Base-by-base conservation (phyloP, 768 basidiomycete species). In the Lyophyllum semitale region DNA sequence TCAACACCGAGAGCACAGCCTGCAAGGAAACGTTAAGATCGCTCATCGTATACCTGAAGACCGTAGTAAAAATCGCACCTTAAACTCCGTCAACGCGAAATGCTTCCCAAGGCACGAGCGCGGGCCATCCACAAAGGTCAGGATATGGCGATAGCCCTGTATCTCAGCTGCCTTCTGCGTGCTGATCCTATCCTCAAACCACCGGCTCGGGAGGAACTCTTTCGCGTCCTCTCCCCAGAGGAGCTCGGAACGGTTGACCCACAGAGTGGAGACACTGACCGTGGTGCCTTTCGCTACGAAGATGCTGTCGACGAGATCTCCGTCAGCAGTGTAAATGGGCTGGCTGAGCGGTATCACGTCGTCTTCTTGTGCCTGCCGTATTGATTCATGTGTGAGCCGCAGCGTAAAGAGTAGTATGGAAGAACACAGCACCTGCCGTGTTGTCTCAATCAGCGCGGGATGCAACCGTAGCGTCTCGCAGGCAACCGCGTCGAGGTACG, bases 171-270 rank as follows among this genome's bases (percentile, higher is more conserved):
- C 74, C 2, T 55, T 41, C n/a, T 47, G 53, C n/a, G 51, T 35
- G 3, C 29, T 32, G 26, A 61, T 53, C 32, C 57, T 58, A 8
- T 64, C 60, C 4, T 71, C 62, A 7, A 77, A 56, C 79, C 80
- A 82, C 3, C 79, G 71, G 42, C 73, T 70, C 1, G 79, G 80
- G 4, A 67, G 66, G 60, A 81, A 81, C 37, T 71, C 66, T 27
- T 63, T 71, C n/a, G 78, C 76, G 37, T 78, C 74, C 1, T 66
- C 45, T 4, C 83, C 82, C 76, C 80, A 83, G 23, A 79, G 56
- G 2, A 55, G 63, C 20, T 66, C 60, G 2, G 75, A 73, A 13
- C 67, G 59, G 59, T 83, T 81, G 30, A 83, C 68, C 40, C 61
- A 62, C 18, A 64, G 59, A 41, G 79, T 68, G 0, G 79, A 73